Percentiles rank a stretch among this genome's conserved stretches.
Evolutionary conservation across 495 filamentous ascomycete genomes (phyloP).

Genomic region (Oidiodendron maius): DNA sequence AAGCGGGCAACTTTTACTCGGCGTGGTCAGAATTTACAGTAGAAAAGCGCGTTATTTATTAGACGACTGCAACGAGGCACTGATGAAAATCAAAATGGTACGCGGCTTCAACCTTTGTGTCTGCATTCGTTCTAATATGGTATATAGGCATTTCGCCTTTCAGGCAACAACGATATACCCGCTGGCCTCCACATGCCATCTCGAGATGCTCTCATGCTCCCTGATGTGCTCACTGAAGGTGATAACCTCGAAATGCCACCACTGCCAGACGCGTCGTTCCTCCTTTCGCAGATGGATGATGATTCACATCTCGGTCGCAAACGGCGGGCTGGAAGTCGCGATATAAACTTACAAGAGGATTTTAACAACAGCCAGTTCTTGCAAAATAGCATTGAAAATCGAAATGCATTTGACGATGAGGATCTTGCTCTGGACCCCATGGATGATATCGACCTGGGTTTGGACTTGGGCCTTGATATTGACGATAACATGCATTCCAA

Average conservation of each 20-base stretch:
- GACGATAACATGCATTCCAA: constrained; percentile 30
- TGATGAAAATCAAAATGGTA: constrained; percentile 99
- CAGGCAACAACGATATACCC: constrained; percentile 75
- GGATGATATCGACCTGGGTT: constrained; percentile 50
- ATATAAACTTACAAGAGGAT: constrained; percentile 57
- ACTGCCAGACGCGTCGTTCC: constrained; percentile 67
- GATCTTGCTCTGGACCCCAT: constrained; percentile 38
- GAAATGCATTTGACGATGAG: constrained; percentile 30
- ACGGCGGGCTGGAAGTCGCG: constrained; percentile 53
- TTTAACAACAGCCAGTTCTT: constrained; percentile 61
- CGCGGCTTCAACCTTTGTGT: constrained; percentile 15
- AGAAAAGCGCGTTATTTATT: constrained; percentile 92
- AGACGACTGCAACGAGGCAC: constrained; percentile 94
- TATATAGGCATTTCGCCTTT: constrained; percentile 66
- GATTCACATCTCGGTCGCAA: constrained; percentile 47
- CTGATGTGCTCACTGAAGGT: constrained; percentile 82
- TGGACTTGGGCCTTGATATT: constrained; percentile 54
- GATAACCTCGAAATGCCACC: constrained; percentile 66
- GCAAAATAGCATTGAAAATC: constrained; percentile 51
- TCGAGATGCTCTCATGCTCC: constrained; percentile 69
- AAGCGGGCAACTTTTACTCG: constrained; percentile 88
- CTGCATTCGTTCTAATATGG: constrained; percentile 25
- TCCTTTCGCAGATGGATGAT: constrained; percentile 60
- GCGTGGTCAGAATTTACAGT: constrained; percentile 95
- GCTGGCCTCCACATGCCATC: constrained; percentile 54